Conservation (phyloP, 1,139 yeast genomes). For the Debaryomycetaceae sp. region DNA sequence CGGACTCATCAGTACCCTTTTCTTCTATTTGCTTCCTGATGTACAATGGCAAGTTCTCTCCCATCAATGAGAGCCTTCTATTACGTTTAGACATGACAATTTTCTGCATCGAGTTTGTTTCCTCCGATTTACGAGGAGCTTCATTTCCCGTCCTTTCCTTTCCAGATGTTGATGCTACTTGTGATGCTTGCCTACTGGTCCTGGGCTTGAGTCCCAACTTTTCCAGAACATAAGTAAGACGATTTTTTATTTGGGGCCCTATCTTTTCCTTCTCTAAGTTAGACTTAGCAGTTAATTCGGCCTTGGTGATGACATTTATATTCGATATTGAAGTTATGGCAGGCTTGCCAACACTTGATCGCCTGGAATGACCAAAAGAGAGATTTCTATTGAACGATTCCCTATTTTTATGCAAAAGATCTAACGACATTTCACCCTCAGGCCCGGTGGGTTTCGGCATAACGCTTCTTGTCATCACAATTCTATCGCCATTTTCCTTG, state of each 20-base stretch:
- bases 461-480: slow-evolving; percentile 6
- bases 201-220: slow-evolving; percentile 11
- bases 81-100: too few species aligned
- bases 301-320: slow-evolving; percentile 33
- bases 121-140: not conserved
- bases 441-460: slow-evolving; percentile 22
- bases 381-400: not conserved
- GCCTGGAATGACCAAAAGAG: slow-evolving; percentile 8
- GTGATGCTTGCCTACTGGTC: slow-evolving; percentile 1
- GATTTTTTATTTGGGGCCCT: slow-evolving; percentile 5
- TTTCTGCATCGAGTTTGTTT: not conserved
- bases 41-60: slow-evolving; percentile 38
- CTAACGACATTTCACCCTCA: slow-evolving; percentile 31
- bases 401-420: slow-evolving; percentile 20
- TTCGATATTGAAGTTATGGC: slow-evolving; percentile 31
- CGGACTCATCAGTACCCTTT: not conserved
- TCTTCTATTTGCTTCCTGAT: slow-evolving; percentile 29
- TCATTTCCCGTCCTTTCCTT: slow-evolving; percentile 3
- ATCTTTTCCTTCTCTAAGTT: not conserved
- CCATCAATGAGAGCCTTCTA: slow-evolving; percentile 36
- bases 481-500: not conserved
- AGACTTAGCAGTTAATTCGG: slow-evolving; percentile 15
- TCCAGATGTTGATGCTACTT: too few species aligned
- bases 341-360: slow-evolving; percentile 24
- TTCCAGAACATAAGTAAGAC: slow-evolving; percentile 12